These are phyloP conservation scores for Gymnopilus dilepis DNA, from an alignment of 768 basidiomycete genomes.

Conservation along the genomic window DNA sequence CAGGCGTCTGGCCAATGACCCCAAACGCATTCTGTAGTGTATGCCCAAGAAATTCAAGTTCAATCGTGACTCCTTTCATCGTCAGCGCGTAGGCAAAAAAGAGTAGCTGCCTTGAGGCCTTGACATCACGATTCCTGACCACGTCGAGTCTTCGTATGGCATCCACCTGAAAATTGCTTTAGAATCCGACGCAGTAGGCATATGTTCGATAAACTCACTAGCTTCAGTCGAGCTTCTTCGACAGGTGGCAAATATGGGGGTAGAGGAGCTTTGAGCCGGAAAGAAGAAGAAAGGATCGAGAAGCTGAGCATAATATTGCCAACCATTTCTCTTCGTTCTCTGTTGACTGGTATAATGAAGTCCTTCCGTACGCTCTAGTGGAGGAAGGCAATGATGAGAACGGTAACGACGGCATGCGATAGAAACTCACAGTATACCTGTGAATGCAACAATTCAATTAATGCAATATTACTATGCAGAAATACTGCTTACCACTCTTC, in stretches of 20 bases:
- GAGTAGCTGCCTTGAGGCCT: conserved; percentile 83
- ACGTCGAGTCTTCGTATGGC: conserved; percentile 87
- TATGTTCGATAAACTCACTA: conserved; percentile 53
- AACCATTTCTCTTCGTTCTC: conserved; percentile 90
- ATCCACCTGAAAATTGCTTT: conserved; percentile 56
- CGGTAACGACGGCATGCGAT: neutral
- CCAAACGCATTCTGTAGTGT: conserved; percentile 91
- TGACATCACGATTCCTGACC: conserved; percentile 81
- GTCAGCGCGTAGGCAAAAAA: conserved; percentile 95
- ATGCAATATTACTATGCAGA: conserved; percentile 11
- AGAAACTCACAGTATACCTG: conserved; percentile 72
- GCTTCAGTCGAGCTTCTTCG: conserved; percentile 77
- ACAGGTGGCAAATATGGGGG: conserved; percentile 96
- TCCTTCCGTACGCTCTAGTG: conserved; percentile 84
- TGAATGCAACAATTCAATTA: too few species aligned
- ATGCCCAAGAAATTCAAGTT: conserved; percentile 81
- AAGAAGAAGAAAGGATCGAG: conserved; percentile 78
- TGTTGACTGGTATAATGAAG: conserved; percentile 91
- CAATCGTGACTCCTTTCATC: conserved; percentile 92
- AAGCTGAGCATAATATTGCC: conserved; percentile 94
- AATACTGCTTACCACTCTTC: conserved; percentile 79
- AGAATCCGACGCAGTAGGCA: neutral
- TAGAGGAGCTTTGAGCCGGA: conserved; percentile 88
- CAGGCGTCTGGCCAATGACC: conserved; percentile 81
- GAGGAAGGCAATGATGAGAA: neutral